Percentiles rank a stretch among this genome's conserved stretches.
Conservation (phyloP, 1,284 basidiomycete genomes). For the Trametes pubescens region DNA sequence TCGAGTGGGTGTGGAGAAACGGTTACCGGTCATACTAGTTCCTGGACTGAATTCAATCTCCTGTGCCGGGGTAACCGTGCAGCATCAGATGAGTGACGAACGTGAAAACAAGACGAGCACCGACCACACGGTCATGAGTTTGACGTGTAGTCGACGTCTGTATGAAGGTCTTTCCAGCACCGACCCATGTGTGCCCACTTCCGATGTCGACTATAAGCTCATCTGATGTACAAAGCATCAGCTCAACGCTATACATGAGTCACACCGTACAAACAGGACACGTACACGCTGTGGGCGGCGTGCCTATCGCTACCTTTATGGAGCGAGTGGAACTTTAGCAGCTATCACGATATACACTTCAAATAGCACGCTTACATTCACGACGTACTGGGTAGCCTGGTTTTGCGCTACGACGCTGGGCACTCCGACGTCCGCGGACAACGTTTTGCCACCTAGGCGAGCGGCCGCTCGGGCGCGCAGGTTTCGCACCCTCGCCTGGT, state of each 20-base stretch:
- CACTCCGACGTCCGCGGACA: constrained; percentile 9
- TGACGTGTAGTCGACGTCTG: constrained; percentile 55
- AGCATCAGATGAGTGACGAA: too few species aligned
- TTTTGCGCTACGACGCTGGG: constrained; percentile 51
- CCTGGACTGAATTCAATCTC: constrained; percentile 61
- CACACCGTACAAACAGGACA: not conserved
- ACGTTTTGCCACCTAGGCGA: constrained; percentile 16
- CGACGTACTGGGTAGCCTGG: constrained; percentile 43
- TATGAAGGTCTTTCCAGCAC: constrained; percentile 57
- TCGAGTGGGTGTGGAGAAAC: too few species aligned
- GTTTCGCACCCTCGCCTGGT: constrained; percentile 36
- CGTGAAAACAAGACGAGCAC: constrained; percentile 26
- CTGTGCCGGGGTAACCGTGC: constrained; percentile 37
- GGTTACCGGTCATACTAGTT: constrained; percentile 44
- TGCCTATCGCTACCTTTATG: constrained; percentile 44
- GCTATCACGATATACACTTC: not conserved
- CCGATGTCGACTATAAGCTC: constrained; percentile 43
- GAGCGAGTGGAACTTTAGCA: not conserved
- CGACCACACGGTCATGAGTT: constrained; percentile 49
- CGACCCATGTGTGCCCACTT: constrained; percentile 73
- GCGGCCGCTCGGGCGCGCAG: constrained; percentile 31
- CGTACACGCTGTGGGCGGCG: constrained; percentile 45
- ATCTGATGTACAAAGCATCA: constrained; percentile 29
- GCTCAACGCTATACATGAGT: not conserved
- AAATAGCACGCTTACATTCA: constrained; percentile 5